Percentiles rank a stretch among this genome's conserved stretches.
Evolutionary conservation across 2,329 filamentous ascomycete genomes (phyloP).

Genomic region (Alternaria rosae): DNA sequence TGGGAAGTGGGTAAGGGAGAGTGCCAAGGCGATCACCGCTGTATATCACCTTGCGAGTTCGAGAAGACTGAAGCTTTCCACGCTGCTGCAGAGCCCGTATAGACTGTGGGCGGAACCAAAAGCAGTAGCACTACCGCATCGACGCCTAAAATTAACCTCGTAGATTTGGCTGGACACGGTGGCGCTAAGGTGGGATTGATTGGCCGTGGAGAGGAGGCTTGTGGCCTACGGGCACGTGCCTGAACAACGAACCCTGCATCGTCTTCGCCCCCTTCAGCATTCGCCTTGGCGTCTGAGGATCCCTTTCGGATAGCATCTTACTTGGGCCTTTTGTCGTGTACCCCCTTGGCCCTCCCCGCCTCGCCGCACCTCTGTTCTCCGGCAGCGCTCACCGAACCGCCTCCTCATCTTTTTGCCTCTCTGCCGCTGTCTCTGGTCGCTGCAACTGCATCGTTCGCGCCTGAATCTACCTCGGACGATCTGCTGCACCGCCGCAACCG

Average conservation of each 20-base stretch:
- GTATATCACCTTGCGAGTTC: not conserved
- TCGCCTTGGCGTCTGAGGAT: constrained; percentile 13
- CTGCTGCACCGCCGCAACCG: constrained; percentile 14
- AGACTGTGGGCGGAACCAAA: not conserved
- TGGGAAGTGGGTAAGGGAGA: not conserved
- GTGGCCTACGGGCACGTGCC: constrained; percentile 2
- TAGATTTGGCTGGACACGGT: constrained; percentile 8
- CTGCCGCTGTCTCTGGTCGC: not conserved
- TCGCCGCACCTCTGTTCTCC: not conserved
- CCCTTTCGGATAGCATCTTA: constrained; percentile 10
- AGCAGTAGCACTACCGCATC: constrained; percentile 14
- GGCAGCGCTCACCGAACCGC: not conserved
- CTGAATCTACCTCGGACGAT: constrained; percentile 1
- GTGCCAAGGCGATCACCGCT: not conserved
- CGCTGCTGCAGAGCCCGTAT: not conserved
- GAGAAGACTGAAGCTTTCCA: not conserved
- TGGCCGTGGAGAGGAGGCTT: constrained; percentile 11
- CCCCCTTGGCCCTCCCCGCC: constrained; percentile 5
- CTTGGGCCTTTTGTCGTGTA: constrained; percentile 1
- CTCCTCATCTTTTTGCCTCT: not conserved
- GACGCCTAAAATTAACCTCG: constrained; percentile 10
- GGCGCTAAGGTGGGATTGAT: constrained; percentile 3
- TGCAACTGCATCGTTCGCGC: constrained; percentile 1
- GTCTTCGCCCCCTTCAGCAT: constrained; percentile 13
- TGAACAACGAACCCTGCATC: constrained; percentile 7